Evolutionary conservation across 164 flowering plant species (phyloP).

Genomic region (Echeveria elegans): DNA sequence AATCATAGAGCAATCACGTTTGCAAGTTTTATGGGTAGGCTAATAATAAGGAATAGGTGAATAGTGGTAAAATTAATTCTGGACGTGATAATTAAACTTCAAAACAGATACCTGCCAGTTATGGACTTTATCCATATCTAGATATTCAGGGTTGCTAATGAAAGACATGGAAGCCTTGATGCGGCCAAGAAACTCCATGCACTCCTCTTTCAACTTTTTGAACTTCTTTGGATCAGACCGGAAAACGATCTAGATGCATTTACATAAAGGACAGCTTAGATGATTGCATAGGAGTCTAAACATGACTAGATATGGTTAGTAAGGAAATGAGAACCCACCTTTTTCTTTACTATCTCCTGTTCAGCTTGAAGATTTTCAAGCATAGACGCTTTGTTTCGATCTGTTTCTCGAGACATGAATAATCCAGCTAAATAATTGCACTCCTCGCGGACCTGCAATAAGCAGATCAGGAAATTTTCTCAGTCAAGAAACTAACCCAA

Average conservation of each 20-base stretch:
- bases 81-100: not conserved
- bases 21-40: not conserved
- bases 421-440: slow-evolving; percentile 55
- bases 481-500: not conserved
- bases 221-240: slow-evolving; percentile 58
- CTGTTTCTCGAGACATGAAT: slow-evolving; percentile 25
- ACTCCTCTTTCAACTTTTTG: slow-evolving; percentile 41
- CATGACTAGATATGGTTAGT: not conserved
- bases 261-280: not conserved
- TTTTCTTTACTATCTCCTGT: slow-evolving; percentile 30
- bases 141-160: slow-evolving; percentile 20
- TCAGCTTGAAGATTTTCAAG: slow-evolving; percentile 39
- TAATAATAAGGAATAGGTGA: not conserved
- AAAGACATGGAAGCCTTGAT: slow-evolving; percentile 18
- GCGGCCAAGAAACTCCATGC: slow-evolving; percentile 36
- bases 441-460: slow-evolving; percentile 62
- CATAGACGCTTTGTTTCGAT: slow-evolving; percentile 16
- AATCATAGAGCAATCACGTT: slow-evolving; percentile 1
- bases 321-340: slow-evolving; percentile 27
- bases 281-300: not conserved
- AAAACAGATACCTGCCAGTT: slow-evolving; percentile 76
- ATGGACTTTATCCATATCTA: slow-evolving; percentile 24
- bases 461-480: not conserved
- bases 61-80: not conserved
- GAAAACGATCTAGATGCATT: slow-evolving; percentile 46